Base-by-base conservation (phyloP, 179 eudicot genomes). In the Spergularia azorica region DNA sequence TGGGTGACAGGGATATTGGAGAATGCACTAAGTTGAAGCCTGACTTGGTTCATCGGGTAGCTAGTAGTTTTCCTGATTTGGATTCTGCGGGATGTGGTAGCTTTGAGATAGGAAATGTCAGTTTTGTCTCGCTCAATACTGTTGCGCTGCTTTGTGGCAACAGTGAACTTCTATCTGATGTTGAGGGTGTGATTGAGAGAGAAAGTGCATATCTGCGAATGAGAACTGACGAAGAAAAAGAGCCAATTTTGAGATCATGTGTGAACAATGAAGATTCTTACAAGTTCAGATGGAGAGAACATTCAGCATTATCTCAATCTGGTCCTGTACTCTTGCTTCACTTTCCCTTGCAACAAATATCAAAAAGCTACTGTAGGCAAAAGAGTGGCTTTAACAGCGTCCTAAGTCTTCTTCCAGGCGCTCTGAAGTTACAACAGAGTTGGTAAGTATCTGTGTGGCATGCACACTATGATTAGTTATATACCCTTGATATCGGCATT, bases 261-360 rank as follows among this genome's bases (percentile, higher is more conserved):
- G 71, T 16, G 7, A 18, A 61, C 4, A 39, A n/a, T 39, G 48
- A 64, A 52, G 71, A 58, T 52, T 75, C 71, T 2, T 75, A 64
- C 51, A 63, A 64, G 36, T 39, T 51, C 18, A 38, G 58, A 64
- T 75, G 71, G 71, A 64, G 63, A 52, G 77, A 75, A 38, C 67
- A 75, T 64, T 50, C 77, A 9, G 13, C 18, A 17, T 64, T 61
- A 64, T 65, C 78, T 38, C 71, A 75, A 66, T 65, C 64, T 39
- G 78, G 78, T 62, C 78, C 78, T 75, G 72, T 75, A 48, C 78
- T 75, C 65, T 54, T 75, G 78, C 63, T 66, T 75, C 78, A 75
- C 39, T 55, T 65, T 16, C 78, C 71, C 63, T 75, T 75, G 51
- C 72, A 52, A 54, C 71, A 75, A 4, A 54, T 66, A 39, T 64